Base-by-base conservation (phyloP, 2,329 filamentous ascomycete species). In the Fusarium pseudograminearum region DNA sequence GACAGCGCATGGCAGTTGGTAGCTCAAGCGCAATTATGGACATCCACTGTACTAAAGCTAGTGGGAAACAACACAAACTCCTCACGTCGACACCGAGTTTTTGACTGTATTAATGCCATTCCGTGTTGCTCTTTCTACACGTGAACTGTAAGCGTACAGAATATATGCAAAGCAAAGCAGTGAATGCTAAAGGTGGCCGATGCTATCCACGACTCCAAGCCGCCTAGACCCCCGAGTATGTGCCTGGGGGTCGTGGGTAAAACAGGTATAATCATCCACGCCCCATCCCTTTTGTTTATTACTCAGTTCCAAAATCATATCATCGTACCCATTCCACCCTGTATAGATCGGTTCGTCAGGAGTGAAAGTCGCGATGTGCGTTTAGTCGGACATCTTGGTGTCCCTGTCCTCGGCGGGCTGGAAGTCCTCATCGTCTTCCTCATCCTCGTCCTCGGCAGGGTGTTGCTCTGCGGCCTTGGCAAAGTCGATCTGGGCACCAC, bases 401-500 rank as follows among this genome's bases (percentile, higher is more conserved):
- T 90, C 89, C 68, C 90, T 86, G 24, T 55, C 47, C 38, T 57
- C 55, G 40, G 86, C 79, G 52, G 88, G 88, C 77, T 90, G 83
- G 78, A 91, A 91, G 74, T 86, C 89, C 46, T 89, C 91, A 63
- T 92, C 92, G 0, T 96, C 92, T 45, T 94, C 93, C 31, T 95
- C 92, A 6, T 94, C 92, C 7, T 94, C 92, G 10, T 92, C 90
- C n/a, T 89, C 88, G 69, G 85, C 88, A 47, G 88, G 89, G 74
- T 92, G 87, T 80, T 97, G 90, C 81, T 92, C 86, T 28, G 93
- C 93, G 22, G 94, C 94, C 84, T 97, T 94, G 76, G 92, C 91
- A 82, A 93, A 98, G 86, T 98, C 93, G 79, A 98, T 98, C 77
- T 90, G 87, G 81, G 93, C 93, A 78, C 94, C 94, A 77, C 95